Evolutionary conservation across 176 grass and related monocot genomes (phyloP).

Genomic region (Ananas comosus): DNA sequence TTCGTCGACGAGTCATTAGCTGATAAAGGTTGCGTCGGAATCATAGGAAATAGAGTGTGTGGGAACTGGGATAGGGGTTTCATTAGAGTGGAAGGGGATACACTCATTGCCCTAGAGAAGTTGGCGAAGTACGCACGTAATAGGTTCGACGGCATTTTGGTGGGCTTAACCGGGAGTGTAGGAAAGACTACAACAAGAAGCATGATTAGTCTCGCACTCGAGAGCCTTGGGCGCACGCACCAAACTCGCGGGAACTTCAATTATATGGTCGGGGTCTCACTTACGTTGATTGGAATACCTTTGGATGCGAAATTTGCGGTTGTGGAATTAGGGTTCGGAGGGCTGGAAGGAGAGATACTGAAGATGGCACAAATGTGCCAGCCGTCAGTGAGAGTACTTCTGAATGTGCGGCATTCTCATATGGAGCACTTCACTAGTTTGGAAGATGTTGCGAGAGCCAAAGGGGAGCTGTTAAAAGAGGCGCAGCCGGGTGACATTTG

Average conservation of each 20-base stretch:
- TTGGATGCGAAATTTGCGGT: not conserved
- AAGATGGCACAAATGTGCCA: conserved; percentile 5
- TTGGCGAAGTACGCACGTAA: not conserved
- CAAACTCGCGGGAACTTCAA: conserved; percentile 8
- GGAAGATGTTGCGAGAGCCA: conserved; percentile 4
- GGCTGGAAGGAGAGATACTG: conserved; percentile 6
- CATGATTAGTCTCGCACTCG: conserved; percentile 5
- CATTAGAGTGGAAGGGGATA: conserved; percentile 9
- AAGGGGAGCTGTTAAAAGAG: conserved; percentile 2
- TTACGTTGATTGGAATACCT: conserved; percentile 4
- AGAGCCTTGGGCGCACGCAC: not conserved
- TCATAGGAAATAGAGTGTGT: conserved; percentile 5
- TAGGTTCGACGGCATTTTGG: conserved; percentile 5
- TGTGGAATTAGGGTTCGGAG: conserved; percentile 8
- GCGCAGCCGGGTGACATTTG: not conserved
- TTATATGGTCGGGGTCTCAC: conserved; percentile 5
- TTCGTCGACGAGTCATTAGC: not conserved
- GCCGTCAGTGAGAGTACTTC: conserved; percentile 2
- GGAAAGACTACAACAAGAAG: conserved; percentile 12
- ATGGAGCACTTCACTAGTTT: conserved; percentile 7
- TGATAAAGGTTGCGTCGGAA: not conserved
- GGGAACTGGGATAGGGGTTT: not conserved
- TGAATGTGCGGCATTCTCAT: not conserved
- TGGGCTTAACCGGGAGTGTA: conserved; percentile 5
- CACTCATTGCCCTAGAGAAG: not conserved